Base-by-base conservation (phyloP, 1,139 yeast species). In the Suhomyces chickasaworum region DNA sequence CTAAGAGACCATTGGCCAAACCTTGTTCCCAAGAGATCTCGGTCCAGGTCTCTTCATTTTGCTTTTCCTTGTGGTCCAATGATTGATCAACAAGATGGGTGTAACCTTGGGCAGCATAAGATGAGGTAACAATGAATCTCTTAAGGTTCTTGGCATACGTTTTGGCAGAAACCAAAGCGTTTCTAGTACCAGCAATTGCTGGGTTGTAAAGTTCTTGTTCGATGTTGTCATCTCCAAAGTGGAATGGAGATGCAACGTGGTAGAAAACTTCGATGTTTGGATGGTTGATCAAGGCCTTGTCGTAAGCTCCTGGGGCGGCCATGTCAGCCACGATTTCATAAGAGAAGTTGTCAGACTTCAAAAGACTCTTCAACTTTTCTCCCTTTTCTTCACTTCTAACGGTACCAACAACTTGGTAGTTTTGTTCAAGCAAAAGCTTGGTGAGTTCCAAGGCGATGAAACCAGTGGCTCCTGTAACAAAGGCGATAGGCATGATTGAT, bases 391-490 rank as follows among this genome's bases (percentile, higher is more conserved):
- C 50, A 3, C 72, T 58, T 58, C 78, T 62, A 7, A 69, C 76
- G 1, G 73, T 54, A 7, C 75, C 77, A 16, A 69, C 54, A 1
- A 72, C 75, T 7, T 61, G 60, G 59, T 77, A 80, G 15, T 75
- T 78, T 41, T 63, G 63, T n/a, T 61, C 57, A 38, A 69, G 52
- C 42, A 69, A 56, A 35, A 54, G 53, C 40, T 60, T 58, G 35
- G 68, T 59, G 16, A 69, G 57, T 48, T 71, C 72, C 41, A 66
- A 69, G 13, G 73, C 75, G 41, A 71, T 58, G 52, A 61, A 72
- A 3, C 77, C 77, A 39, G 63, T 61, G 27, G 74, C 74, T 3
- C 77, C 77, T 9, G 77, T 60, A 25, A 72, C 66, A 43, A 71
- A 60, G 9, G 68, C 71, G 10, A 20, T 29, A 4, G 40, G n/a